These are phyloP conservation scores for Murraya paniculata DNA, from an alignment of 345 rosid species.

Conservation along the genomic window DNA sequence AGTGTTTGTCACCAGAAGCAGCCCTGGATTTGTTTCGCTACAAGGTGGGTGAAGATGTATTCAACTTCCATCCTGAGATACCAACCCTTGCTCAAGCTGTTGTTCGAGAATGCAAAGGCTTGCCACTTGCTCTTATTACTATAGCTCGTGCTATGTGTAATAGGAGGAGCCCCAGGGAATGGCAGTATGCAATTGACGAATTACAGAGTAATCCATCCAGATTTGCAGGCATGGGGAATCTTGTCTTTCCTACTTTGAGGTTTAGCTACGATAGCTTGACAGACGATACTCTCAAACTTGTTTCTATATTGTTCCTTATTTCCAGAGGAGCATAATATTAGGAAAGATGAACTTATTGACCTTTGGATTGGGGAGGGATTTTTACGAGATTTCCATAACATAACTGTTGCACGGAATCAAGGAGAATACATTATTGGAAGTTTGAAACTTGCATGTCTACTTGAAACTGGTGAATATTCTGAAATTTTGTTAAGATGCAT, in stretches of 20 bases:
- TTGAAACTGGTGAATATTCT: slow-evolving; percentile 11
- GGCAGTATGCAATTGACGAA: background rate
- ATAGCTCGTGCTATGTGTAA: slow-evolving; percentile 19
- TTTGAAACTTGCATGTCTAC: slow-evolving; percentile 19
- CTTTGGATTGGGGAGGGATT: slow-evolving; percentile 26
- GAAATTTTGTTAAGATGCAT: slow-evolving; percentile 18
- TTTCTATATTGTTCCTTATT: slow-evolving; percentile 18
- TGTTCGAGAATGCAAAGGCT: slow-evolving; percentile 17
- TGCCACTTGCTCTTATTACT: slow-evolving; percentile 24
- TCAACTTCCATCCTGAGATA: slow-evolving; percentile 8
- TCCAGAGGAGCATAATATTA: background rate
- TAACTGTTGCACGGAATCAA: background rate
- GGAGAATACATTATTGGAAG: slow-evolving; percentile 5
- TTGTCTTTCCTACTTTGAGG: background rate
- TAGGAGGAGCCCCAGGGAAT: background rate
- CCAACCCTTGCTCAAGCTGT: slow-evolving; percentile 9
- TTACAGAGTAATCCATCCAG: background rate
- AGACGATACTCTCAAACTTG: background rate
- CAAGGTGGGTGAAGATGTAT: slow-evolving; percentile 15
- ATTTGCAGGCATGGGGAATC: background rate
- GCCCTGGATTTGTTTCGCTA: slow-evolving; percentile 22
- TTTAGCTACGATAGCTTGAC: slow-evolving; percentile 6
- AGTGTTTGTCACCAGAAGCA: background rate
- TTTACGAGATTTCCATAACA: background rate
- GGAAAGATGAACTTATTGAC: background rate